Base-by-base conservation (phyloP, 371 early-diverging fungal species). In the Basidiobolus heterosporus region DNA sequence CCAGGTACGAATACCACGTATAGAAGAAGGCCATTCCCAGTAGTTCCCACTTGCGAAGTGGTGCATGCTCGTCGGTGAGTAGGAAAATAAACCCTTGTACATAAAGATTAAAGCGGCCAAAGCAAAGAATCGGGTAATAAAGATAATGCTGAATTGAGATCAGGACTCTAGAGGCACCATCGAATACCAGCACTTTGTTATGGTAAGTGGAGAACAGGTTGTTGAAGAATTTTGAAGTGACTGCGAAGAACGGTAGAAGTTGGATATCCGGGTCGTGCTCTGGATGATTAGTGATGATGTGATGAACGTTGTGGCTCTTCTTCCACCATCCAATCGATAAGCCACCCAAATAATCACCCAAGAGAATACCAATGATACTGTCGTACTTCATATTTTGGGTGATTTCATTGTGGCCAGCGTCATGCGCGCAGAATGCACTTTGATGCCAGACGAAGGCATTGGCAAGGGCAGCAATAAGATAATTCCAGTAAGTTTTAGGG, bases 221-320 rank as follows among this genome's bases (percentile, higher is more conserved):
- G 56, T 78, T 62, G 52, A 88, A 79, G 52, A 91, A 76, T 21
- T 74, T 66, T 36, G 83, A 75, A 9, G 87, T 78, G 45, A 94
- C 70, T 16, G 96, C 93, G 48, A 93, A 71, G 65, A 95, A 91
- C 30, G 96, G 96, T 61, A 95, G 44, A 56, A 91, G 96, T 63
- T 95, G 96, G 53, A 95, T 91, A 62, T 95, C 94, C 0, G 96
- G 94, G 60, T 95, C 96, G 66, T 93, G 82, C 56, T 87, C 85
- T 0, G 79, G 77, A 56, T 86, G 75, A 62, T 87, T 88, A 52
- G 89, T 87, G 41, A 85, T 72, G 39, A 88, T 80, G 59, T 88
- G 95, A 64, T 95, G 95, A 15, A 91, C 88, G 59, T 93, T 85
- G 62, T 95, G 96, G 60, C 73, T 86, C 49, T 80, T 71, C 58